Base-by-base conservation (phyloP, 768 basidiomycete species). In the Boletus sensibilis region DNA sequence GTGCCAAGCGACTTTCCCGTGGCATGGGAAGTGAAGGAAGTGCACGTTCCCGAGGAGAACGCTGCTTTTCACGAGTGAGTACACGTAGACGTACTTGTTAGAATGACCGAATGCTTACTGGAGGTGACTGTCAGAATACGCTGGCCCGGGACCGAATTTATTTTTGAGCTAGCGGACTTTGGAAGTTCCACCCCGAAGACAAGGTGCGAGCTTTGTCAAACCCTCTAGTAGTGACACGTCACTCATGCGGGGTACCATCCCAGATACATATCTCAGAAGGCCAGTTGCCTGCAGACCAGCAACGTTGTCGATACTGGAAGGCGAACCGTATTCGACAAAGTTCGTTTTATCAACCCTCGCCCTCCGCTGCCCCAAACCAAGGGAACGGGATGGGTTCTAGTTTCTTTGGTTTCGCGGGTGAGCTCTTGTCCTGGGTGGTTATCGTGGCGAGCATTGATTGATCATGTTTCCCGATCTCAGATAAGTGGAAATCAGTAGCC, bases 251-350 rank as follows among this genome's bases (percentile, higher is more conserved):
- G 4, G 20, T 37, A 16, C 16, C 20, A 25, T 35, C 4, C 39
- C 23, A 69, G 68, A 54, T 69, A 53, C 50, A 67, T 42, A 52
- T 69, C 8, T 58, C 69, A 11, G 68, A 70, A 10, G 65, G 61
- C 18, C 63, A 68, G 20, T 37, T 67, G 4, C 5, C 58, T 18
- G 42, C 60, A 0, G 66, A 59, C 45, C 57, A 64, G 11, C 68
- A 70, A 57, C 69, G 69, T 33, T 67, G 64, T 44, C 63, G 68
- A 38, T 70, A 56, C 69, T 70, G 68, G 68, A 70, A 54, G 34
- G 68, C 69, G 11, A 71, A 54, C 35, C 68, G 69, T 21, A 60
- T 64, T 52, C 64, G 68, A 37, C 68, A 70, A 46, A 31, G 13
- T 40, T 70, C 68, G 12, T 70, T 71, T 56, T 70, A 70, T 49